Conservation (phyloP, 192 early-diverging fungal species). For the Coemansia nantahalensis region DNA sequence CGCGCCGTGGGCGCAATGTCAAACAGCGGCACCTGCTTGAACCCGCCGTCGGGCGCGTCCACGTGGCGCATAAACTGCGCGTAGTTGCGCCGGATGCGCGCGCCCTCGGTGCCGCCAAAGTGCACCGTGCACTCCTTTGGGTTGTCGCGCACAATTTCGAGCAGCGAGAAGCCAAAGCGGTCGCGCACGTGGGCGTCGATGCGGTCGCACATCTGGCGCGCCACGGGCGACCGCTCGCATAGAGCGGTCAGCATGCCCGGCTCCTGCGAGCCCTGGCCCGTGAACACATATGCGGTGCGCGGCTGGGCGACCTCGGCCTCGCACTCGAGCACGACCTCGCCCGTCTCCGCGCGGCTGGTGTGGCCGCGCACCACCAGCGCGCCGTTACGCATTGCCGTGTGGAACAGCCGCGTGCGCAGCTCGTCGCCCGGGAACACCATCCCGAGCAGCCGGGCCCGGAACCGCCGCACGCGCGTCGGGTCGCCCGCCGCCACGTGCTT, state of each 20-base stretch:
- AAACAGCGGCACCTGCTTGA: conserved; percentile 63
- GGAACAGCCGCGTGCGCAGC: conserved; percentile 77
- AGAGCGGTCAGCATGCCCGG: conserved; percentile 95
- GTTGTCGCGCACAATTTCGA: conserved; percentile 54
- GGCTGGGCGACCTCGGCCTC: conserved; percentile 87
- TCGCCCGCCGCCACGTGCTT: conserved; percentile 81
- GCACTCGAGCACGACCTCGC: conserved; percentile 67
- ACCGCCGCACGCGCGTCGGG: conserved; percentile 74
- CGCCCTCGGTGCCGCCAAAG: conserved; percentile 52
- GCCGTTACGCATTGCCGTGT: conserved; percentile 90
- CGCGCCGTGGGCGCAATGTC: conserved; percentile 67
- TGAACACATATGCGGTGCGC: conserved; percentile 87
- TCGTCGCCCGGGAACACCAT: conserved; percentile 81
- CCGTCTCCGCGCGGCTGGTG: conserved; percentile 65
- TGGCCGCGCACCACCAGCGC: conserved; percentile 80
- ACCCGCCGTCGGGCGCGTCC: not conserved
- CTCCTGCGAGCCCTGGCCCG: conserved; percentile 91
- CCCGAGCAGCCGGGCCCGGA: conserved; percentile 70
- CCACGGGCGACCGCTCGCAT: conserved; percentile 75
- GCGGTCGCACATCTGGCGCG: conserved; percentile 87
- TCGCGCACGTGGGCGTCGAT: conserved; percentile 83
- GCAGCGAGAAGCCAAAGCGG: conserved; percentile 64
- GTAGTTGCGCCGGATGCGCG: conserved; percentile 56
- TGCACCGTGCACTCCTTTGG: conserved; percentile 55
- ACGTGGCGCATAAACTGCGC: conserved; percentile 39